Evolutionary conservation across 352 stramenopile genomes (phyloP).

Genomic region (Pythium utonaiense): DNA sequence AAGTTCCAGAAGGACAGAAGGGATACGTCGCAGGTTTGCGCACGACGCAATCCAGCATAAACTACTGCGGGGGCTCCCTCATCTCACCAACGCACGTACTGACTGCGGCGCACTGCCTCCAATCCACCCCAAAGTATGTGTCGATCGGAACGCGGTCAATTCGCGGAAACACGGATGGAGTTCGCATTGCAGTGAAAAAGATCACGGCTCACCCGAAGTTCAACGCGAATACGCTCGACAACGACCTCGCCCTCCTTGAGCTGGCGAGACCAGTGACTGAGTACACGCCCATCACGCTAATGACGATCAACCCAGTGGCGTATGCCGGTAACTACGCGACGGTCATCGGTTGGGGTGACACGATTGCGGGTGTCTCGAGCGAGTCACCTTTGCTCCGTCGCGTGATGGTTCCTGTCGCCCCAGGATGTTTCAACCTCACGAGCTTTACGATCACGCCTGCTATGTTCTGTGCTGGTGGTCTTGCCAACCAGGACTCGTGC

Average conservation of each 20-base stretch:
- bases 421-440: constrained; percentile 24
- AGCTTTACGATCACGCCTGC: constrained; percentile 8
- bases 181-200: constrained; percentile 18
- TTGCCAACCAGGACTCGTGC: constrained; percentile 39
- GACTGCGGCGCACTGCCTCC: constrained; percentile 41
- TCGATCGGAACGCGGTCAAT: constrained; percentile 53
- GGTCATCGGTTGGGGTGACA: constrained; percentile 24
- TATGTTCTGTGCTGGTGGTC: constrained; percentile 55
- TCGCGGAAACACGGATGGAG: constrained; percentile 35
- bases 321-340: constrained; percentile 23
- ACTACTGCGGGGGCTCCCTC: constrained; percentile 36
- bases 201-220: constrained; percentile 10
- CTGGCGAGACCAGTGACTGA: neutral
- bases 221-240: constrained; percentile 1
- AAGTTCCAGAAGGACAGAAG: constrained; percentile 33
- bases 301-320: neutral
- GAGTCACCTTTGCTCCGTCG: constrained; percentile 28
- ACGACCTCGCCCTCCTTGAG: constrained; percentile 52
- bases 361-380: constrained; percentile 23
- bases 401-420: constrained; percentile 38
- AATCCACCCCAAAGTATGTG: constrained; percentile 33
- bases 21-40: constrained; percentile 29
- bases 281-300: constrained; percentile 3
- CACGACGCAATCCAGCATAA: neutral
- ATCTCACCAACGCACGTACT: constrained; percentile 44